A percentile compares a stretch with the other conserved stretches of the same genome.
Evolutionary conservation across 106 monocot species (phyloP).

Genomic region (Posidonia australis): DNA sequence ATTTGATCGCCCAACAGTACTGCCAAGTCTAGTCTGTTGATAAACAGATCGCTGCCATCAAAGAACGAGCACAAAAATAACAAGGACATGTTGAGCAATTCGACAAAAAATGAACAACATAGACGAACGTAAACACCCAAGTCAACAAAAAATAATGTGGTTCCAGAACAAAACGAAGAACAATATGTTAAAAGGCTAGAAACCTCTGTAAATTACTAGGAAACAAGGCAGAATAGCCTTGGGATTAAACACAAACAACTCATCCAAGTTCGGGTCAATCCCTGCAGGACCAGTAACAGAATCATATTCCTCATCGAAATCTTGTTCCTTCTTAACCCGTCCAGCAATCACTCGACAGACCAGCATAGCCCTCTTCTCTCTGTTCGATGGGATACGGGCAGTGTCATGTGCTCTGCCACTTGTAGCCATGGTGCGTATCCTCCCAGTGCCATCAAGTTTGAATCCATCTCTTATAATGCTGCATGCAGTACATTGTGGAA

Average conservation of each 20-base stretch:
- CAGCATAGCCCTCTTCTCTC: conserved; percentile 29
- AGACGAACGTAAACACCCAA: too few species aligned
- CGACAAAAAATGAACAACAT: too few species aligned
- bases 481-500: conserved; percentile 6
- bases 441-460: conserved; percentile 28
- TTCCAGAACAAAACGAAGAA: too few species aligned
- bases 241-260: conserved; percentile 40
- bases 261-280: conserved; percentile 2
- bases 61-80: too few species aligned
- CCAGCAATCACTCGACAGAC: conserved; percentile 58
- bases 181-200: too few species aligned
- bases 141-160: too few species aligned
- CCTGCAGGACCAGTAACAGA: conserved; percentile 31
- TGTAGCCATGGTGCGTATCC: conserved; percentile 44
- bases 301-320: conserved; percentile 14
- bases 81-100: too few species aligned
- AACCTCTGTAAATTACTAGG: conserved; percentile 40
- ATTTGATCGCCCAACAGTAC: too few species aligned
- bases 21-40: too few species aligned
- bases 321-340: conserved; percentile 31
- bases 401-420: conserved; percentile 55
- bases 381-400: conserved; percentile 3
- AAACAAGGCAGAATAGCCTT: conserved; percentile 54
- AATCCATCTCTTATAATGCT: conserved; percentile 21
- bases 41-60: too few species aligned